phyloP scores from a whole-genome alignment of 306 rosid species.

The Morella rubra region DNA sequence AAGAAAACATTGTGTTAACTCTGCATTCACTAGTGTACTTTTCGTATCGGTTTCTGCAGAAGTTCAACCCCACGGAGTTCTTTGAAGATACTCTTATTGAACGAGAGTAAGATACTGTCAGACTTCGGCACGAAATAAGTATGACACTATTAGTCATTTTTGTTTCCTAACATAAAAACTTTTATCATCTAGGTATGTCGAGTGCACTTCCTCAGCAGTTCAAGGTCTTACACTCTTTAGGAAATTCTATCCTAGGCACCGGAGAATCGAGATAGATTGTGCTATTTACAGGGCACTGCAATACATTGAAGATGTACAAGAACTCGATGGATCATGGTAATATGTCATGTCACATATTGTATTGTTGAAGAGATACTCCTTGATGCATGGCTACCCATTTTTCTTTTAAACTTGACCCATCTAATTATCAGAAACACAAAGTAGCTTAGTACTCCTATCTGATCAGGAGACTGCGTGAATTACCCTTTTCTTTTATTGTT shows the following conservation, averaged over 20 bases:
- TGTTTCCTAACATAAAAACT: neutral
- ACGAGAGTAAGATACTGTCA: constrained; percentile 43
- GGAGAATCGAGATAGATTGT: constrained; percentile 53
- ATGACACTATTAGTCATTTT: neutral
- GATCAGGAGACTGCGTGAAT: too few relatives aligned
- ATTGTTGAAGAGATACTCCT: too few relatives aligned
- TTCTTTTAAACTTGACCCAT: too few relatives aligned
- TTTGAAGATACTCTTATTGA: constrained; percentile 54
- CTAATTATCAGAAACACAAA: too few relatives aligned
- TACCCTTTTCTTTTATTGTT: too few relatives aligned
- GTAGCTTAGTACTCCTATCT: too few relatives aligned
- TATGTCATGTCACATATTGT: neutral
- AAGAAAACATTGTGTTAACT: neutral
- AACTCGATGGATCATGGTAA: constrained; percentile 78
- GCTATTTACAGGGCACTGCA: constrained; percentile 41
- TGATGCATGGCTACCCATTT: too few relatives aligned
- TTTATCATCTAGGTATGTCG: constrained; percentile 41
- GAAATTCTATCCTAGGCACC: constrained; percentile 55
- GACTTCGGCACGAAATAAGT: neutral
- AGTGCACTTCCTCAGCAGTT: constrained; percentile 66
- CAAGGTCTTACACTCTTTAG: constrained; percentile 51
- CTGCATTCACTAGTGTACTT: too few relatives aligned
- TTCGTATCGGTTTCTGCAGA: constrained; percentile 28
- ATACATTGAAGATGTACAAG: constrained; percentile 51
- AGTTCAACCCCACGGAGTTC: constrained; percentile 60